phyloP scores from a whole-genome alignment of 257 asterid genomes.

The Scutellaria barbata region DNA sequence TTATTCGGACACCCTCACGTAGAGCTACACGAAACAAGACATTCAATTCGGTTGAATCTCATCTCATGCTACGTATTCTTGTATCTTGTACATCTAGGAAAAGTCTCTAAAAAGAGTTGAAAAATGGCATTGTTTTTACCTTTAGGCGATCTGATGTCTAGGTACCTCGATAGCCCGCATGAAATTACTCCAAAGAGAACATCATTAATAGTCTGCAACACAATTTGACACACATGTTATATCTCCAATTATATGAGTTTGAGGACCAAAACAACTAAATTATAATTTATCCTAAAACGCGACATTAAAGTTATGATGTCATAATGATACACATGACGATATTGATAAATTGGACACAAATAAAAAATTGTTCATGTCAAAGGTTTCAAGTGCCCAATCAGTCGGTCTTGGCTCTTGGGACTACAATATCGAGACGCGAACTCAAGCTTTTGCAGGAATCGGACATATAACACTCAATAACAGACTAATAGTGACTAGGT shows the following conservation, averaged over 20 bases:
- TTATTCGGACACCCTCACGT: constrained; percentile 63
- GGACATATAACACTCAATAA: too few species aligned
- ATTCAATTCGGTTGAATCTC: too few species aligned
- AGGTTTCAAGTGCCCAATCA: too few species aligned
- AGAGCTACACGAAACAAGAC: constrained; percentile 36
- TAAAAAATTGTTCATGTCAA: too few species aligned
- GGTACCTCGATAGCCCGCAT: constrained; percentile 70
- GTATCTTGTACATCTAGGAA: not conserved
- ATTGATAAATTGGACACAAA: too few species aligned
- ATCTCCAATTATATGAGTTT: not conserved
- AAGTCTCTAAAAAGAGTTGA: not conserved
- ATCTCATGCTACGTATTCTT: not conserved
- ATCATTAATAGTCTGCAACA: constrained; percentile 85
- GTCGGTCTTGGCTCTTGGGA: too few species aligned
- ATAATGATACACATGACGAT: too few species aligned
- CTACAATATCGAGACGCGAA: too few species aligned
- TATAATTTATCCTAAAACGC: not conserved
- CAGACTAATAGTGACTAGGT: too few species aligned
- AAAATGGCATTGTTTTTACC: constrained; percentile 41
- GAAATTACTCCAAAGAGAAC: constrained; percentile 77
- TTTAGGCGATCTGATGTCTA: constrained; percentile 55
- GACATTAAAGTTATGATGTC: too few species aligned
- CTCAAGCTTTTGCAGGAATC: too few species aligned
- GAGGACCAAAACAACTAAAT: not conserved
- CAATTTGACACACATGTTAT: not conserved